These are phyloP conservation scores for Canavalia gladiata DNA, from an alignment of 306 rosid genomes.

Conservation along the genomic window DNA sequence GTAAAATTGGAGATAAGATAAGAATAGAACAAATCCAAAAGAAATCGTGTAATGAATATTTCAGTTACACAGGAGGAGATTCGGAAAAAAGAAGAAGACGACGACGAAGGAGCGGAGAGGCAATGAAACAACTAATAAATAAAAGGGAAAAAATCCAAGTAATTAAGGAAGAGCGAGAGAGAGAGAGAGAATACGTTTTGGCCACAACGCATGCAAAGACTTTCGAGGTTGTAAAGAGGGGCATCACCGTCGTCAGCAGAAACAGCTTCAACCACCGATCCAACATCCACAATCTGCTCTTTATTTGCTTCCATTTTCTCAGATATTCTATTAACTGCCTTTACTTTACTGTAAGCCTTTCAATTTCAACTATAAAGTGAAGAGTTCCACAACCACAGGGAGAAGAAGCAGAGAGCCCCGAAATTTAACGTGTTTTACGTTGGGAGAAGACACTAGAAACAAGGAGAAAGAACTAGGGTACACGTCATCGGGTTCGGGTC, in stretches of 20 bases:
- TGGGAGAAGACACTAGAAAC: constrained; percentile 2
- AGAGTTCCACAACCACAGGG: neutral
- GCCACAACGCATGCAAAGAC: constrained; percentile 94
- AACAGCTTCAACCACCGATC: constrained; percentile 88
- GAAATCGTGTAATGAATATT: neutral
- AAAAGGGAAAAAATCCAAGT: neutral
- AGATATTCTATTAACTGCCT: neutral
- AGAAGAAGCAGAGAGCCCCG: neutral
- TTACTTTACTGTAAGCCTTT: neutral
- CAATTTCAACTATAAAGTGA: neutral
- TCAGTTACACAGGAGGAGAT: neutral
- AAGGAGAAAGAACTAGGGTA: constrained; percentile 7
- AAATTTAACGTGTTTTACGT: neutral
- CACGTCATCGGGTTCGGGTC: neutral
- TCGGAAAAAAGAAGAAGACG: neutral
- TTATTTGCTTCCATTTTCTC: constrained; percentile 43
- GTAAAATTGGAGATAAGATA: neutral
- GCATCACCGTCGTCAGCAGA: constrained; percentile 68
- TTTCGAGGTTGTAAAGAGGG: constrained; percentile 78
- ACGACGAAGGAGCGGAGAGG: neutral
- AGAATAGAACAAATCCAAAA: neutral
- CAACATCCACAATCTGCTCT: constrained; percentile 75
- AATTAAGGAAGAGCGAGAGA: neutral
- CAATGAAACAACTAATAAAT: no score
- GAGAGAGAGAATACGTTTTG: constrained; percentile 61